Conservation (phyloP, 257 asterid species). For the Nicotiana tomentosiformis region DNA sequence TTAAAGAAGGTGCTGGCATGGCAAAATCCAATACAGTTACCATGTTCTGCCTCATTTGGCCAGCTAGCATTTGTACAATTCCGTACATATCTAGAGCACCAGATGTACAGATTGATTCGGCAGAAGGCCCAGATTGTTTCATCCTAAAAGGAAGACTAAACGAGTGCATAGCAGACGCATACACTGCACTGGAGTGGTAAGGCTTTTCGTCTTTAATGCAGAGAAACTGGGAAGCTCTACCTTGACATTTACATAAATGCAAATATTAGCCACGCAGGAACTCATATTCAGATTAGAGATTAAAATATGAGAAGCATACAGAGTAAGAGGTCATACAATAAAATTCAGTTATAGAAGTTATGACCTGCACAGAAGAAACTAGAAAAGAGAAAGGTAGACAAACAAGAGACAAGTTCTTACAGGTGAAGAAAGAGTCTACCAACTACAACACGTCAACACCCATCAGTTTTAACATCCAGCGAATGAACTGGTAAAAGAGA, state of each 20-base stretch:
- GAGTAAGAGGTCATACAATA: background rate
- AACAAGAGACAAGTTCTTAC: background rate
- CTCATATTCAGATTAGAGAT: background rate
- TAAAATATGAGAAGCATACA: background rate
- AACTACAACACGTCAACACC: background rate
- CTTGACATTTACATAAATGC: constrained; percentile 24
- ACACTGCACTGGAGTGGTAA: constrained; percentile 84
- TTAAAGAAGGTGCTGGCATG: constrained; percentile 69
- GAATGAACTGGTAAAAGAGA: background rate
- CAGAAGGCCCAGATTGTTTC: constrained; percentile 64
- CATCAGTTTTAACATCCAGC: constrained; percentile 1
- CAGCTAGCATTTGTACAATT: constrained; percentile 57
- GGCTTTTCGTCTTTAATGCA: constrained; percentile 54
- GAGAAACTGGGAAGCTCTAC: constrained; percentile 60
- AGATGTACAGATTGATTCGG: constrained; percentile 37
- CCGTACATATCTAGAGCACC: constrained; percentile 69
- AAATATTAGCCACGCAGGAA: background rate
- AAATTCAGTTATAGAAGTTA: background rate
- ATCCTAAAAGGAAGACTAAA: constrained; percentile 82
- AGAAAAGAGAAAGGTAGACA: background rate
- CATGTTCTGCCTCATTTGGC: constrained; percentile 71
- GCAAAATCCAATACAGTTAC: constrained; percentile 65
- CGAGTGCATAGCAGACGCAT: constrained; percentile 89
- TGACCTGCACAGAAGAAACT: background rate
- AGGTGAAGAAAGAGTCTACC: background rate